Percentiles rank a stretch among this genome's conserved stretches.
Conservation (phyloP, 2,329 filamentous ascomycete species). For the Amphichorda felina region DNA sequence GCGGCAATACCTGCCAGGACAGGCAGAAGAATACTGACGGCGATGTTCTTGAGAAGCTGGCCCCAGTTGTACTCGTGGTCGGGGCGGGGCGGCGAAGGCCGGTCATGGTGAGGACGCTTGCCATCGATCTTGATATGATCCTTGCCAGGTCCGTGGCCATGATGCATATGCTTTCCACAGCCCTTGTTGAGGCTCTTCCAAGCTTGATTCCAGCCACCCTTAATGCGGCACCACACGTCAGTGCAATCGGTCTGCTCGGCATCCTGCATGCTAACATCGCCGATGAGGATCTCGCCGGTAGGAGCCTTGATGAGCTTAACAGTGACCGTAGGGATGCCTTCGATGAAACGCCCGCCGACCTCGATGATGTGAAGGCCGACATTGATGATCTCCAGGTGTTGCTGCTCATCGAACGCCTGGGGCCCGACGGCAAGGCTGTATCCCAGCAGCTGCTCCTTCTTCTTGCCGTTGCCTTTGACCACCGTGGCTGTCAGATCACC, state of each 20-base stretch:
- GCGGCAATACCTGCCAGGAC: conserved; percentile 57
- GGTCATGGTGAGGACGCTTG: conserved; percentile 8
- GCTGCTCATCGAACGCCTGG: conserved; percentile 34
- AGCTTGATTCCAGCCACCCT: conserved; percentile 19
- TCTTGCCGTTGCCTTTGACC: conserved; percentile 23
- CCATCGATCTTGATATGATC: conserved; percentile 3
- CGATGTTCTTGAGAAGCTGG: conserved; percentile 40
- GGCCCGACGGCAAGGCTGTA: conserved; percentile 33
- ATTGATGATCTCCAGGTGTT: conserved; percentile 37
- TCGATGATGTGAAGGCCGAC: conserved; percentile 48
- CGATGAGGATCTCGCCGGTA: conserved; percentile 42
- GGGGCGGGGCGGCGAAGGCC: neutral
- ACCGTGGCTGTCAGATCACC: conserved; percentile 32
- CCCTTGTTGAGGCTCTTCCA: conserved; percentile 13
- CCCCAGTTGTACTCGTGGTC: conserved; percentile 22
- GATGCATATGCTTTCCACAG: conserved; percentile 9
- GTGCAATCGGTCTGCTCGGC: conserved; percentile 15
- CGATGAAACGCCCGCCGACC: conserved; percentile 43
- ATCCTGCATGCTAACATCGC: conserved; percentile 25
- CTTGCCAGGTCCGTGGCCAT: conserved; percentile 5
- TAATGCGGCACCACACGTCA: conserved; percentile 40
- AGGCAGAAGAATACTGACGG: conserved; percentile 53
- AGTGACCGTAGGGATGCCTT: conserved; percentile 41
- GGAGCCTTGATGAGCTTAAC: conserved; percentile 51
- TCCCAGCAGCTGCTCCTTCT: conserved; percentile 29